A percentile compares a stretch with the other conserved stretches of the same genome.
These are phyloP conservation scores for Russula abietina DNA, from an alignment of 768 basidiomycete species.

Conservation along the genomic window DNA sequence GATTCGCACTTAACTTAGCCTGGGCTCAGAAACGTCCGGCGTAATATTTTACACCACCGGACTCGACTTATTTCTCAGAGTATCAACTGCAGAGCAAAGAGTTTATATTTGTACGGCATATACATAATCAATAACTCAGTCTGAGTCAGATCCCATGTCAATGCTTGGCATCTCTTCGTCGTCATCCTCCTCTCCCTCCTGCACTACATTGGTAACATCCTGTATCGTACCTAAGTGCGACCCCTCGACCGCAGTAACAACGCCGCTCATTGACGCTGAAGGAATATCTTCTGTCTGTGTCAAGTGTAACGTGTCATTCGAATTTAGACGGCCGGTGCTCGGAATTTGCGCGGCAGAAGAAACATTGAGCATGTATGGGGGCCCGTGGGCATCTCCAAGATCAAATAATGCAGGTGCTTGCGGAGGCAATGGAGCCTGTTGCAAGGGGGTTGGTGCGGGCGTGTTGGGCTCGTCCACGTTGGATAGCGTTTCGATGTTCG, in stretches of 20 bases:
- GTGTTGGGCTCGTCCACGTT: background rate
- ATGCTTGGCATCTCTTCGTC: constrained; percentile 74
- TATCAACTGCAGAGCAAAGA: background rate
- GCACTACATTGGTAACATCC: constrained; percentile 15
- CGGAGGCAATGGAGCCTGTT: background rate
- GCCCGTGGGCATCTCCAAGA: background rate
- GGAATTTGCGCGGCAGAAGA: background rate
- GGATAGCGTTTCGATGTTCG: background rate
- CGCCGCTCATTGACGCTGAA: background rate
- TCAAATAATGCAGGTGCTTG: background rate
- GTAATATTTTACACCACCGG: background rate
- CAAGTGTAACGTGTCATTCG: background rate
- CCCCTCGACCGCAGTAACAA: background rate
- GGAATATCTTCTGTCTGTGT: background rate
- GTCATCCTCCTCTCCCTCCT: constrained; percentile 58
- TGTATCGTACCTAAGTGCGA: background rate
- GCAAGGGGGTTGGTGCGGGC: background rate
- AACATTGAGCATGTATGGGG: background rate
- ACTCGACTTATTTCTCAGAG: background rate
- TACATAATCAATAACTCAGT: constrained; percentile 35
- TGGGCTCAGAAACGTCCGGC: background rate
- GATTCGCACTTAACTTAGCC: constrained; percentile 27
- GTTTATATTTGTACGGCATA: background rate
- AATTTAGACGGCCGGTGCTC: background rate
- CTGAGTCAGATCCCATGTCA: constrained; percentile 75